These are phyloP conservation scores for Lactifluus subvellereus DNA, from an alignment of 768 basidiomycete species.

Conservation along the genomic window DNA sequence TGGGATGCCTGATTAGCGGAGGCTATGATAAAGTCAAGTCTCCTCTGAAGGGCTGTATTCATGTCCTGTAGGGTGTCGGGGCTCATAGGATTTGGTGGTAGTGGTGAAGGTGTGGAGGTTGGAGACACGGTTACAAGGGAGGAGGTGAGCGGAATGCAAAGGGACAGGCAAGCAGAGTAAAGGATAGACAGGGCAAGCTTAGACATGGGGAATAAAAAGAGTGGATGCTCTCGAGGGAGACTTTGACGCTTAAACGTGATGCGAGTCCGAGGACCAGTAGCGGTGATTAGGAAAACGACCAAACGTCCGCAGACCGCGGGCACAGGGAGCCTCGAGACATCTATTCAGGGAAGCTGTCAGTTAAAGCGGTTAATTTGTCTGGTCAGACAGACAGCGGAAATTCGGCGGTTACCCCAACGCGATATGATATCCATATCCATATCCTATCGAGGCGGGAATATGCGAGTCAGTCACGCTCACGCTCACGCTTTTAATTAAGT, in stretches of 20 bases:
- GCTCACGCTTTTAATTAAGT: neutral
- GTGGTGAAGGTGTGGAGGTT: neutral
- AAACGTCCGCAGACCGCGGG: too few relatives aligned
- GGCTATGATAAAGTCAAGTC: constrained; percentile 14
- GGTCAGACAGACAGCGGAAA: too few relatives aligned
- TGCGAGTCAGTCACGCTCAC: constrained; percentile 1
- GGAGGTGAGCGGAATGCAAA: neutral
- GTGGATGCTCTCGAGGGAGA: constrained; percentile 5
- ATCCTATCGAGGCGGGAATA: too few relatives aligned
- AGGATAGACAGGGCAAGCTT: neutral
- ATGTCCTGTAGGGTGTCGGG: constrained; percentile 11
- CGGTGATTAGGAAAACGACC: too few relatives aligned
- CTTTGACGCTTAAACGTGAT: neutral
- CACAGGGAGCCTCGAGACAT: too few relatives aligned
- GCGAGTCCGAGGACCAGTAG: too few relatives aligned
- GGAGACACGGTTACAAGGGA: neutral
- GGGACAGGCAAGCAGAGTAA: neutral
- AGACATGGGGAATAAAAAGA: neutral
- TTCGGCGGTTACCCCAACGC: too few relatives aligned
- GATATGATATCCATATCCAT: too few relatives aligned
- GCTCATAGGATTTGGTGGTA: neutral
- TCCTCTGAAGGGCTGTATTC: constrained; percentile 17
- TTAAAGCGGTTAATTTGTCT: too few relatives aligned
- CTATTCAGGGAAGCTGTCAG: too few relatives aligned
- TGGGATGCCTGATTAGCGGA: constrained; percentile 1